Evolutionary conservation across 176 grass and related monocot genomes (phyloP).

Genomic region (Cocos nucifera): DNA sequence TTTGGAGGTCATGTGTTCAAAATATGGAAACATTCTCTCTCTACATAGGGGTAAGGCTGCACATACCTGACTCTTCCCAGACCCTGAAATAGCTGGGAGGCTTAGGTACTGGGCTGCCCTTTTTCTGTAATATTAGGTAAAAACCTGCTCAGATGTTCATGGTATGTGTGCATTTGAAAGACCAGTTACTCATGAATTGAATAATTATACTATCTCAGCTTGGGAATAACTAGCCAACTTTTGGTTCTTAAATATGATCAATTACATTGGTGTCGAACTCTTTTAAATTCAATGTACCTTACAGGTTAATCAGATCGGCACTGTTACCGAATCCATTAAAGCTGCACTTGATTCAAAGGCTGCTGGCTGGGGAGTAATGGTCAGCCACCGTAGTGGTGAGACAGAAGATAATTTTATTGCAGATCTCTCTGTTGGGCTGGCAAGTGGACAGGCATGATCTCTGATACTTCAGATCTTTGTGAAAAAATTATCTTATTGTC

Average conservation of each 20-base stretch:
- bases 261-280: background rate
- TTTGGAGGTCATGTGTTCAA: too few relatives aligned
- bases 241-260: background rate
- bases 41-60: too few relatives aligned
- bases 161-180: too few relatives aligned
- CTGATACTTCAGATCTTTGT: background rate
- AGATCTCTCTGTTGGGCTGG: slow-evolving; percentile 84
- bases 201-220: too few relatives aligned
- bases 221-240: background rate
- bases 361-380: slow-evolving; percentile 98
- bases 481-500: too few relatives aligned
- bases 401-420: slow-evolving; percentile 97
- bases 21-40: too few relatives aligned
- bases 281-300: slow-evolving; percentile 10
- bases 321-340: slow-evolving; percentile 82
- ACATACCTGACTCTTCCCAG: too few relatives aligned
- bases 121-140: too few relatives aligned
- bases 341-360: slow-evolving; percentile 83
- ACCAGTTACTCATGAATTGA: too few relatives aligned
- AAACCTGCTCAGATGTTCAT: too few relatives aligned
- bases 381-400: slow-evolving; percentile 96
- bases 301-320: slow-evolving; percentile 94
- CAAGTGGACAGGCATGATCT: slow-evolving; percentile 76
- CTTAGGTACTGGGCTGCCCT: too few relatives aligned
- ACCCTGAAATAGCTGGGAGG: too few relatives aligned